phyloP scores from a whole-genome alignment of 192 early-diverging fungal genomes.

The Funneliformis mosseae region DNA sequence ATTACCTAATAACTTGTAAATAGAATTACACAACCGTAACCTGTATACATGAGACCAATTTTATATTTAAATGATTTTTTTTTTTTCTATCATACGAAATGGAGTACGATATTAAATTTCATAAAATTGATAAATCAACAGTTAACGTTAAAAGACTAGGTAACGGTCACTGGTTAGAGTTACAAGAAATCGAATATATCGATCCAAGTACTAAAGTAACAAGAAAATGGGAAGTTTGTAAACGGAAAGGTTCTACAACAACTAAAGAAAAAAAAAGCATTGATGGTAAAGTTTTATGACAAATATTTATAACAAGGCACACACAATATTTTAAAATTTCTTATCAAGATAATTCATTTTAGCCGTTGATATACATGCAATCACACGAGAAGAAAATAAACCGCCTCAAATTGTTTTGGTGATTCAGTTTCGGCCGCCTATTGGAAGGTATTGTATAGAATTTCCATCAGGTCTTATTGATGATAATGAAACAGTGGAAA shows the following conservation, averaged over 20 bases:
- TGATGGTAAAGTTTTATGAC: slow-evolving; percentile 35
- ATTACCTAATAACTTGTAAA: too few relatives aligned
- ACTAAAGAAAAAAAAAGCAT: slow-evolving; percentile 4
- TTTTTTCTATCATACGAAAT: too few relatives aligned
- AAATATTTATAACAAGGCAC: not conserved
- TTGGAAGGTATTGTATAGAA: slow-evolving; percentile 47
- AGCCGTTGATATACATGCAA: slow-evolving; percentile 52
- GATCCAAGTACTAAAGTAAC: slow-evolving; percentile 38
- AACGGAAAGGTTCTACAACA: slow-evolving; percentile 20
- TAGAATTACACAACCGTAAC: too few relatives aligned
- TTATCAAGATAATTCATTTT: not conserved
- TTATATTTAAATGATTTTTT: too few relatives aligned
- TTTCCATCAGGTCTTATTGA: slow-evolving; percentile 57
- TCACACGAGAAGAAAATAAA: slow-evolving; percentile 33
- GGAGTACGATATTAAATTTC: not conserved
- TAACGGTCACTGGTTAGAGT: slow-evolving; percentile 41
- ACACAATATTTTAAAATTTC: not conserved
- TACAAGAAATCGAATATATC: slow-evolving; percentile 44
- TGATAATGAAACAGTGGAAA: slow-evolving; percentile 37
- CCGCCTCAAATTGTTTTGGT: slow-evolving; percentile 44
- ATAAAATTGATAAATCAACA: not conserved
- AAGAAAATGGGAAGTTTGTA: slow-evolving; percentile 42
- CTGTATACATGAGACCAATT: too few relatives aligned
- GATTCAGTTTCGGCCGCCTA: slow-evolving; percentile 50
- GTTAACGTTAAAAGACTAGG: slow-evolving; percentile 23